A percentile compares a stretch with the other conserved stretches of the same genome.
Conservation (phyloP, 1,139 yeast species). For the Pichia inconspicua region DNA sequence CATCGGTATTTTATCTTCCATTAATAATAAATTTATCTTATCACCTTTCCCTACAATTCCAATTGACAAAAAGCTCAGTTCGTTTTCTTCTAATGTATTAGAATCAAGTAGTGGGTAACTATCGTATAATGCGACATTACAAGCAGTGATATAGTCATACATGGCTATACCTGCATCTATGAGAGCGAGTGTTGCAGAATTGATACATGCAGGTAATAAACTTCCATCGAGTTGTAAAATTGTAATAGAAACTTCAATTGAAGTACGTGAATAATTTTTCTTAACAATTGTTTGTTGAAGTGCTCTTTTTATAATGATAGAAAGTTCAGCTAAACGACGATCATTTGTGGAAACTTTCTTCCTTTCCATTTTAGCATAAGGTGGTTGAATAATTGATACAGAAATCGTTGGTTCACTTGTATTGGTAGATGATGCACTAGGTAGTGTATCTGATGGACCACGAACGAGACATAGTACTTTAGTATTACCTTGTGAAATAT, state of each 20-base stretch:
- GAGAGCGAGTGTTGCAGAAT: constrained; percentile 84
- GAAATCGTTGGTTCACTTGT: constrained; percentile 34
- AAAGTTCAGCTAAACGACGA: constrained; percentile 68
- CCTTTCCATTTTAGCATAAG: constrained; percentile 74
- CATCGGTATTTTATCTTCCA: constrained; percentile 80
- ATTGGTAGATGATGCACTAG: constrained; percentile 31
- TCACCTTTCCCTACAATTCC: constrained; percentile 77
- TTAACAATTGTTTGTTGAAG: constrained; percentile 73
- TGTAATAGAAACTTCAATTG: constrained; percentile 63
- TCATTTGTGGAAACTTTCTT: constrained; percentile 45
- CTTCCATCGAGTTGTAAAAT: constrained; percentile 92
- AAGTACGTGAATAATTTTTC: constrained; percentile 74
- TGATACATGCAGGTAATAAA: constrained; percentile 66
- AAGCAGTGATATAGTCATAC: constrained; percentile 82
- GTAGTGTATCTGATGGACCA: constrained; percentile 82
- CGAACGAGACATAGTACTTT: constrained; percentile 77
- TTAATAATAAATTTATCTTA: constrained; percentile 61
- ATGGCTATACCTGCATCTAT: constrained; percentile 94
- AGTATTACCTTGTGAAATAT: constrained; percentile 87
- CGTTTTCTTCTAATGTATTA: constrained; percentile 74
- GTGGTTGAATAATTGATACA: constrained; percentile 64
- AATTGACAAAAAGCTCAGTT: constrained; percentile 70
- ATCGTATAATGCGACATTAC: constrained; percentile 69
- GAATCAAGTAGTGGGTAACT: constrained; percentile 70
- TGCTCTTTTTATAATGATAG: constrained; percentile 66